phyloP scores from a whole-genome alignment of 75 land plant species.

The Pinus taeda region DNA sequence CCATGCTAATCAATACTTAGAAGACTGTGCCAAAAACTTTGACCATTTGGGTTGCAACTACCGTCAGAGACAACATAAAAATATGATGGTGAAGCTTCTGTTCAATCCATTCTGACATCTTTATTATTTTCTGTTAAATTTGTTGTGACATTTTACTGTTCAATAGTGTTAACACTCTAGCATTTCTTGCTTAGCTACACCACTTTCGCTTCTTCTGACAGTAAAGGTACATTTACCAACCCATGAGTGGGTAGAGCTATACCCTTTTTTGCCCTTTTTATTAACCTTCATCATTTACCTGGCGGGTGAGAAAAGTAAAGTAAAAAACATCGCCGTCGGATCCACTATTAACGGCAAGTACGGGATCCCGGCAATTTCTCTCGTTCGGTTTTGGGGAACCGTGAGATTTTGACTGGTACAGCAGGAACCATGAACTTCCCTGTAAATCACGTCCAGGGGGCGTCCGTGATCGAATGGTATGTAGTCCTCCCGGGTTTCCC shows the following conservation, averaged over 20 bases:
- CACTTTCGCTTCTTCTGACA: too few relatives aligned
- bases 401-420: background rate
- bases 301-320: background rate
- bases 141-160: background rate
- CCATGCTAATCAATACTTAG: conserved; percentile 4
- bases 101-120: background rate
- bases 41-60: background rate
- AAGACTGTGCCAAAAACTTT: conserved; percentile 10
- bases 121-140: too few relatives aligned
- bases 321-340: background rate
- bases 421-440: background rate
- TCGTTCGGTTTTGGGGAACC: background rate
- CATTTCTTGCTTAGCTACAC: background rate
- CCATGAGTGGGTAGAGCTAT: background rate
- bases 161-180: background rate
- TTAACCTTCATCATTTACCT: background rate
- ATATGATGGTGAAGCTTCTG: background rate
- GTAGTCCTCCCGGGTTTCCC: background rate
- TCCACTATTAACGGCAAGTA: background rate
- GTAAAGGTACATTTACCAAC: background rate
- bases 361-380: background rate
- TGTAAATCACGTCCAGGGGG: background rate
- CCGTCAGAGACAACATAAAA: background rate
- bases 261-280: background rate
- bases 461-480: background rate